Conservation (phyloP, 2,329 filamentous ascomycete species). For the Microsporum ferrugineum region DNA sequence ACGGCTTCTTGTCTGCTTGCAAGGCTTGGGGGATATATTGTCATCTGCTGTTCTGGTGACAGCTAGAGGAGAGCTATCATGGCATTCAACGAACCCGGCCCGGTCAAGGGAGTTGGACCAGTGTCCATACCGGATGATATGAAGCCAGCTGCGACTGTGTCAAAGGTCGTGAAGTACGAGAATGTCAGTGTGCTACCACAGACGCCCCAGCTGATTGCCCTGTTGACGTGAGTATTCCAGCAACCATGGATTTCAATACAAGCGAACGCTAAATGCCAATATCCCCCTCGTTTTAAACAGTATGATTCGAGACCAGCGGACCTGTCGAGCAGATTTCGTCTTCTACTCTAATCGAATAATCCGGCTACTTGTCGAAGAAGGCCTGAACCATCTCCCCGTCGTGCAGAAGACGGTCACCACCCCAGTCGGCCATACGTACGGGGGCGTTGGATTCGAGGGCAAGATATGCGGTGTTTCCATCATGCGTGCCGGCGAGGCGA, state of each 20-base stretch:
- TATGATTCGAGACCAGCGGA: slow-evolving; percentile 88
- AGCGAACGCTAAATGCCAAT: background rate
- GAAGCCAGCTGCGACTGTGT: slow-evolving; percentile 81
- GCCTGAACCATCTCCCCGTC: slow-evolving; percentile 88
- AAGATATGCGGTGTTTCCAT: slow-evolving; percentile 98
- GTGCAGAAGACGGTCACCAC: slow-evolving; percentile 82
- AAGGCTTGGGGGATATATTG: background rate
- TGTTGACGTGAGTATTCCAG: slow-evolving; percentile 69
- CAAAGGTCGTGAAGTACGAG: slow-evolving; percentile 64
- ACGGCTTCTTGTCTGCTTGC: background rate
- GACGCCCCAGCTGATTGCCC: slow-evolving; percentile 90
- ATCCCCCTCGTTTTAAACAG: slow-evolving; percentile 37
- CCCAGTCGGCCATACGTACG: slow-evolving; percentile 76
- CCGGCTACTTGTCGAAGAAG: slow-evolving; percentile 89
- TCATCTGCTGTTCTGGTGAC: background rate
- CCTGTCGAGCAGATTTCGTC: slow-evolving; percentile 89
- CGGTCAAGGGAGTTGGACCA: slow-evolving; percentile 55
- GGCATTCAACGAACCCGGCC: slow-evolving; percentile 7
- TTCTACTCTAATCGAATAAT: slow-evolving; percentile 99
- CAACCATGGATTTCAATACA: background rate
- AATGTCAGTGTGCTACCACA: slow-evolving; percentile 87
- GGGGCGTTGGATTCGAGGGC: slow-evolving; percentile 87
- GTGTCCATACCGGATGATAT: slow-evolving; percentile 63
- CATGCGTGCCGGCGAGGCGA: slow-evolving; percentile 94
- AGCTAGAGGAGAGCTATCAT: slow-evolving; percentile 2